Base-by-base conservation (phyloP, 176 grass and related monocot genomes). In the Carex parvula region DNA sequence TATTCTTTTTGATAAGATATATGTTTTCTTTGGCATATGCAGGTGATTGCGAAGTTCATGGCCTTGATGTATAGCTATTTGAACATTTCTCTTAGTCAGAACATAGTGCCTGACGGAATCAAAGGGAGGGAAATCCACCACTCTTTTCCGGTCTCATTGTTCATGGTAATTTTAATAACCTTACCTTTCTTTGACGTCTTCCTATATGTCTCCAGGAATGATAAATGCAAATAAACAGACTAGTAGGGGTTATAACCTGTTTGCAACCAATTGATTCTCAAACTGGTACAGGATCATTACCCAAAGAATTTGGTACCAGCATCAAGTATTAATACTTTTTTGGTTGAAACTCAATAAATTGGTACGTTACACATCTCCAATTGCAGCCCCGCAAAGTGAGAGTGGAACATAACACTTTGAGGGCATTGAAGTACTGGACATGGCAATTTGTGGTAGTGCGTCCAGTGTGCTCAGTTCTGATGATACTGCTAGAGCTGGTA, bases 11-110 rank as follows among this genome's bases (percentile, higher is more conserved):
- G 7, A 35, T 85, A 14, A 67, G 13, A 66, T 52, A 75, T 75
- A 75, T 83, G 41, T 14, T 83, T 39, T 68, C 29, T 73, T 32
- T 71, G 52, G 35, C 61, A 65, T 89, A 12, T 89, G 56, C 85
- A 99, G 97, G 97, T 95, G 55, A 95, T 99, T 89, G 93, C 97
- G 76, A 99, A 99, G 84, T 99, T 99, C 81, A 85, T 99, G 93
- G 85, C 93, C 44, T 87, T 99, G 91, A 96, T 99, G 93, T 99
- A 99, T 84, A 99, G 97, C 88, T 99, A 99, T 85, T 89, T 99
- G 81, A 99, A 99, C 83, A 99, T 99, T 68, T 99, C 97, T 86
- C 88, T 99, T 22, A 99, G 97, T 84, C 90, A 96, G 85, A 96
- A 96, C 81, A 95, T 91, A 83, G 97, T 99, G 37, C 97, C 97